Evolutionary conservation across 2,329 filamentous ascomycete genomes (phyloP).

Genomic region (Penicillium sp.): DNA sequence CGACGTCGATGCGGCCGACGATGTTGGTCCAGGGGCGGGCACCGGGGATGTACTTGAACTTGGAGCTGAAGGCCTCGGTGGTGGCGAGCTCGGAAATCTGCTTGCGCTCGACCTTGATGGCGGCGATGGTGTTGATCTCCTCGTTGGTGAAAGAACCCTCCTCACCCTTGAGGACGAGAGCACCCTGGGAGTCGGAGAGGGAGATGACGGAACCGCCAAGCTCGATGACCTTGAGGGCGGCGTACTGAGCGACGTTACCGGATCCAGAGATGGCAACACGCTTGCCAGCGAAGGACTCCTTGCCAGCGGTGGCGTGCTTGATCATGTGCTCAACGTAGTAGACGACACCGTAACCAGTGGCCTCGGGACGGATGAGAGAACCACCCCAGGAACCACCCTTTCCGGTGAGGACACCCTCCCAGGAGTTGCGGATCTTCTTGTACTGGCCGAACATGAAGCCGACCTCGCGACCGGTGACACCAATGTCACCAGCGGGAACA

Average conservation of each 20-base stretch:
- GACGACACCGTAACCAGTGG: conserved; percentile 92
- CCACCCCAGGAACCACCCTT: conserved; percentile 95
- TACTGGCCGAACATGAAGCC: conserved; percentile 95
- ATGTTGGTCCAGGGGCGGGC: conserved; percentile 91
- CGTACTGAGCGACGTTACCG: conserved; percentile 97
- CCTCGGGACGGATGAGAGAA: conserved; percentile 90
- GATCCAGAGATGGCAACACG: conserved; percentile 94
- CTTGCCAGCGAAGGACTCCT: conserved; percentile 86
- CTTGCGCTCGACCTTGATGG: conserved; percentile 84
- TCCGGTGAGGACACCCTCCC: conserved; percentile 94
- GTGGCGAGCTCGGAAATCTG: conserved; percentile 72
- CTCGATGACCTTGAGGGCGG: conserved; percentile 90
- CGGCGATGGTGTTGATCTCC: conserved; percentile 76
- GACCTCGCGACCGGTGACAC: conserved; percentile 87
- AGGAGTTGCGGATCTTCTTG: conserved; percentile 82
- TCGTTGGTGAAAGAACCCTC: conserved; percentile 72
- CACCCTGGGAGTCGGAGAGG: conserved; percentile 87
- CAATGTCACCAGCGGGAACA: conserved; percentile 95
- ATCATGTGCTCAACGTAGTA: conserved; percentile 99
- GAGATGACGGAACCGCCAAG: conserved; percentile 91
- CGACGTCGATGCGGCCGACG: conserved; percentile 78
- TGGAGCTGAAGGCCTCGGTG: conserved; percentile 56
- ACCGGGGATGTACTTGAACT: conserved; percentile 84
- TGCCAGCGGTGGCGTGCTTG: conserved; percentile 73
- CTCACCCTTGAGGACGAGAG: conserved; percentile 72